Evolutionary conservation across 148 eudicot species (phyloP), one percentile per base, ranked within the genome.

Genomic region (Euryodendron excelsum): DNA sequence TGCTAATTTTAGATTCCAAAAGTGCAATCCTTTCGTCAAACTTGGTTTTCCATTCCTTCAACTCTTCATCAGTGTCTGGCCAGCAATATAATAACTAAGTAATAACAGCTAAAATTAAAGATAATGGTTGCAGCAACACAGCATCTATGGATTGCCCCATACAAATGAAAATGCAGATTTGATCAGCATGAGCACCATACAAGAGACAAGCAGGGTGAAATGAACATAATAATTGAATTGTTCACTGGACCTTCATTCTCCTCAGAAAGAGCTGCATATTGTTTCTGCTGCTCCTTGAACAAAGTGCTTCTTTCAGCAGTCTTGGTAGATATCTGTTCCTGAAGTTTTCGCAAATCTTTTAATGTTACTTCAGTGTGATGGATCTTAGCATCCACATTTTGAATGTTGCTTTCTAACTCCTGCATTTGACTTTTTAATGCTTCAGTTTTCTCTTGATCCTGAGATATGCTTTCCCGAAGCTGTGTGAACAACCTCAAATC

Each of bases 391-490:
- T 93, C 97, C 75, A 91, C 78, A 70, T 81, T 87, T 80, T 88
- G 87, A 55, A 87, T 83, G 80, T 90, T 89, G 65, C 62, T 83
- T 34, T 92, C 91, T 60, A 93, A 78, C 69, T 89, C 92, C 82
- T 88, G 86, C 79, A 90, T 90, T 84, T 93, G 92, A 85, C 70
- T 76, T 79, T 89, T 87, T 77, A 92, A 80, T 69, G 85, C 75
- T 72, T 85, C 91, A 62, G 92, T 84, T 80, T 77, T 91, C 85
- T 91, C 98, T 85, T 90, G 91, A 85, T 96, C 98, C 80, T 93
- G 97, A 73, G 87, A 85, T 66, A 96, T 93, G 89, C 91, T 88
- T 77, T 93, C 91, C 70, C 97, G 89, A 13, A 93, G 93, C 99
- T 96, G 93, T 58, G 78, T 59, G 36, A 69, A 56, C 65, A 73